Percentiles rank a stretch among this genome's conserved stretches.
phyloP scores from a whole-genome alignment of 805 yeast species.

The Candida nonsorbophila region DNA sequence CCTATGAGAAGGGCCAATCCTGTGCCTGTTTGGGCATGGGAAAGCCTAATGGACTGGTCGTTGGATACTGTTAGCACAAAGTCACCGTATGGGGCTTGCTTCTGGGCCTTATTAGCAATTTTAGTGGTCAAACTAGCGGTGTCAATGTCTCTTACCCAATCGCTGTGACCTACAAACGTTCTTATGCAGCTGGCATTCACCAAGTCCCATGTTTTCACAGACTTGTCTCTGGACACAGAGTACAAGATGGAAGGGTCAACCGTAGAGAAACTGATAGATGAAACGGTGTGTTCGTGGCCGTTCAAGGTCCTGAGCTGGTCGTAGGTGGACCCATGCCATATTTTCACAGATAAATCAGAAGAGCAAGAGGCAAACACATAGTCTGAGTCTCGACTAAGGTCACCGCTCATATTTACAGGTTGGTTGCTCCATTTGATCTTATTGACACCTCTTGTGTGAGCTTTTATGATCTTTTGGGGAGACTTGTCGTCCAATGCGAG shows the following conservation, averaged over 20 bases:
- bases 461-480: slow-evolving; percentile 58
- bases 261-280: slow-evolving; percentile 51
- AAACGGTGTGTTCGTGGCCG: slow-evolving; percentile 87
- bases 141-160: slow-evolving; percentile 78
- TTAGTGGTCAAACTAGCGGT: slow-evolving; percentile 7
- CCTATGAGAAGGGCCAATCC: slow-evolving; percentile 66
- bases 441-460: slow-evolving; percentile 71
- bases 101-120: slow-evolving; percentile 2
- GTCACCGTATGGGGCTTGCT: slow-evolving; percentile 34
- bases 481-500: slow-evolving; percentile 46
- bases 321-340: slow-evolving; percentile 61
- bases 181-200: slow-evolving; percentile 60
- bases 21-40: slow-evolving; percentile 62
- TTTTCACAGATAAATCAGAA: slow-evolving; percentile 51
- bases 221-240: slow-evolving; percentile 59
- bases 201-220: slow-evolving; percentile 64
- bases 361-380: slow-evolving; percentile 46
- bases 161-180: slow-evolving; percentile 74
- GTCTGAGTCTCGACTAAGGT: slow-evolving; percentile 1
- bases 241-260: slow-evolving; percentile 44
- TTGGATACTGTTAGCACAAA: slow-evolving; percentile 70
- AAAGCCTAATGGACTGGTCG: slow-evolving; percentile 67
- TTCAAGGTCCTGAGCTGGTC: slow-evolving; percentile 56
- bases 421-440: slow-evolving; percentile 46
- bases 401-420: slow-evolving; percentile 27